Evolutionary conservation across 75 land plant species (phyloP).

Genomic region (Selaginella tamariscina): DNA sequence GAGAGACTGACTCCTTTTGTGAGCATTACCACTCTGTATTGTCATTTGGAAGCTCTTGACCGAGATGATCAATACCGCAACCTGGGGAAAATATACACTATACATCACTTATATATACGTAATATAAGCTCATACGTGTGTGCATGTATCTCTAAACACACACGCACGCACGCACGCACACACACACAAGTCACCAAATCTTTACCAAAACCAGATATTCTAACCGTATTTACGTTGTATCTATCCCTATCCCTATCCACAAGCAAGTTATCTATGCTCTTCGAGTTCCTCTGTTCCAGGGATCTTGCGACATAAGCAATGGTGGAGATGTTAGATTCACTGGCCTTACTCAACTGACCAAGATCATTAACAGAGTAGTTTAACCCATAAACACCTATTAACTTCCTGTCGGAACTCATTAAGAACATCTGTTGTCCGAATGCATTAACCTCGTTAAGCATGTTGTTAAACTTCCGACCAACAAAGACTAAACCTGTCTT

Average conservation of each 20-base stretch:
- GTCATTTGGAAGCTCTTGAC: neutral
- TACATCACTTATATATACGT: neutral
- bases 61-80: neutral
- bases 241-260: neutral
- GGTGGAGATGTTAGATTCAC: neutral
- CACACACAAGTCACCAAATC: neutral
- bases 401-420: neutral
- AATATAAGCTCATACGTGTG: no score
- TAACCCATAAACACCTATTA: neutral
- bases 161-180: no score
- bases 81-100: neutral
- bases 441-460: neutral
- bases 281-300: neutral
- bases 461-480: neutral
- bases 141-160: no score
- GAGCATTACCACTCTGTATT: constrained; percentile 4
- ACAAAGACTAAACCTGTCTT: neutral
- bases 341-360: no score
- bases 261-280: neutral
- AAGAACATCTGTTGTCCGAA: neutral
- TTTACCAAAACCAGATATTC: neutral
- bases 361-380: neutral
- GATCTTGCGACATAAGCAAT: no score
- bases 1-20: constrained; percentile 27
- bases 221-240: neutral